Conservation (phyloP, 169 alveolate species). For the Perkinsus marinus region DNA sequence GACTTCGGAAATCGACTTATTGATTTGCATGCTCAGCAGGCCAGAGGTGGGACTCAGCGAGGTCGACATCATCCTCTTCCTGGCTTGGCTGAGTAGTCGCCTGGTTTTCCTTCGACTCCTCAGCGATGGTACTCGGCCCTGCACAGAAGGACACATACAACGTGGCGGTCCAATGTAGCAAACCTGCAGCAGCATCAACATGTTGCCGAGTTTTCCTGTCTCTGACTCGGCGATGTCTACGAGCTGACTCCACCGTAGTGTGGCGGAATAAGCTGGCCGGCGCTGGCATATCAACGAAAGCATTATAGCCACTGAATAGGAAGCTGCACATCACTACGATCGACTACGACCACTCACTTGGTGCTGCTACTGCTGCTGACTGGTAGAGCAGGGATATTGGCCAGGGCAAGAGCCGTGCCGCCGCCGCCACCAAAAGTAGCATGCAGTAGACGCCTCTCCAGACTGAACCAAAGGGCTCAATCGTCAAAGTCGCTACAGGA, state of each 20-base stretch:
- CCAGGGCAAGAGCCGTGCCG: not conserved
- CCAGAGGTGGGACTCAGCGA: not conserved
- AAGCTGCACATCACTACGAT: not conserved
- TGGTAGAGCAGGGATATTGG: not conserved
- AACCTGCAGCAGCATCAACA: not conserved
- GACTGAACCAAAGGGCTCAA: not conserved
- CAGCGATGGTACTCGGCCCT: not conserved
- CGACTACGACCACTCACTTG: not conserved
- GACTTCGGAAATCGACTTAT: not conserved
- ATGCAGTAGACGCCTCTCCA: not conserved
- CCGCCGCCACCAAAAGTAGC: not conserved
- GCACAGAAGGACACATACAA: not conserved
- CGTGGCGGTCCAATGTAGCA: not conserved
- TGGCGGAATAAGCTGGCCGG: not conserved
- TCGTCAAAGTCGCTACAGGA: not conserved
- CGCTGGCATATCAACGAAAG: not conserved
- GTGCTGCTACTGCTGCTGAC: not conserved
- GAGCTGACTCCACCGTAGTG: not conserved
- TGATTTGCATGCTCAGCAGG: not conserved
- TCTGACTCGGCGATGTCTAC: not conserved
- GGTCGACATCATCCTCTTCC: not conserved
- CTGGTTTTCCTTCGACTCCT: not conserved
- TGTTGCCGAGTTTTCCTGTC: too few species aligned
- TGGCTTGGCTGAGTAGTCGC: not conserved
- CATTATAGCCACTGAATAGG: too few species aligned